These are phyloP conservation scores for Eucalyptus cloeziana DNA, from an alignment of 345 rosid genomes.

Conservation along the genomic window DNA sequence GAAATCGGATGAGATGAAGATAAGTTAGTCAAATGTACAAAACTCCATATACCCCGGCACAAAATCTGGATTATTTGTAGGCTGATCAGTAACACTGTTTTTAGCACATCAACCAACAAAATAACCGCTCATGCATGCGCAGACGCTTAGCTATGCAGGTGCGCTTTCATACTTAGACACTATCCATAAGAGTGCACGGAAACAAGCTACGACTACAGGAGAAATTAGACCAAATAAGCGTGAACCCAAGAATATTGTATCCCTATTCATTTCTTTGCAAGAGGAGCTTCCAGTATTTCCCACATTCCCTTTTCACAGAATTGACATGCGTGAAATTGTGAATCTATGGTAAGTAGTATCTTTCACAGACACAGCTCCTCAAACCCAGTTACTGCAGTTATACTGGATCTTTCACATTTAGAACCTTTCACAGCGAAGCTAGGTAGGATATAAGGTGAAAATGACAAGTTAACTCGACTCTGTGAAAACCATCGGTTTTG, in stretches of 20 bases:
- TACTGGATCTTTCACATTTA: background rate
- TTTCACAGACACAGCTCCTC: background rate
- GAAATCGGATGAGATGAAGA: background rate
- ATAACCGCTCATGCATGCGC: background rate
- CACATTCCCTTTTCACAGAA: background rate
- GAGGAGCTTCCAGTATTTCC: background rate
- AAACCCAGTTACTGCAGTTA: background rate
- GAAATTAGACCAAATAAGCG: background rate
- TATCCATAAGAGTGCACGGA: background rate
- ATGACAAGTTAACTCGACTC: background rate
- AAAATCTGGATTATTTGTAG: background rate
- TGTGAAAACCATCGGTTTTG: background rate
- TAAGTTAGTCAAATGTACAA: background rate
- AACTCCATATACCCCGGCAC: background rate
- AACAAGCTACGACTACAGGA: background rate
- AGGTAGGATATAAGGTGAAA: background rate
- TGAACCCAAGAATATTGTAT: background rate
- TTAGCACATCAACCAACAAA: background rate
- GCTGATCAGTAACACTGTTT: background rate
- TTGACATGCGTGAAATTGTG: background rate
- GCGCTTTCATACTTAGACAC: background rate
- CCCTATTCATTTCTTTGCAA: background rate
- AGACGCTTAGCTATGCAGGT: background rate
- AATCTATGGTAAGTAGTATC: background rate
- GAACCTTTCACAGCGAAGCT: background rate